Conservation (phyloP, 208 protist species). For the Leishmania martiniquensis region DNA sequence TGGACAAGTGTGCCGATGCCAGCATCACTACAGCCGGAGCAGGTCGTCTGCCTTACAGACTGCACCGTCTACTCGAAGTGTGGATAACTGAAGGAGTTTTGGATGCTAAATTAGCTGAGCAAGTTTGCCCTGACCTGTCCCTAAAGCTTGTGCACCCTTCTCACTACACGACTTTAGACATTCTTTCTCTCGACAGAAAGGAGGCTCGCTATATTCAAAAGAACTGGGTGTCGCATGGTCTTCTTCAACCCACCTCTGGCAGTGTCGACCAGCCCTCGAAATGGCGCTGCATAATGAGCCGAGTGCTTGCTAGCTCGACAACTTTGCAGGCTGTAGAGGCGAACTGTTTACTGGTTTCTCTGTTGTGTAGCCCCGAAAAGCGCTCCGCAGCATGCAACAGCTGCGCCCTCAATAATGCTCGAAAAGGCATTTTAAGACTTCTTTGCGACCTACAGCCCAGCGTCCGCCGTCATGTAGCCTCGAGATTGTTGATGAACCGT, state of each 20-base stretch:
- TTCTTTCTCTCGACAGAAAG: conserved; percentile 16
- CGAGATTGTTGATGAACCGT: conserved; percentile 36
- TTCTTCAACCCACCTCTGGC: not conserved
- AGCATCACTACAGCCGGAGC: not conserved
- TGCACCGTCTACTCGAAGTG: conserved; percentile 19
- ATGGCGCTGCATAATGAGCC: conserved; percentile 5
- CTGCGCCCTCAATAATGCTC: not conserved
- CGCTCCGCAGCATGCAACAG: not conserved
- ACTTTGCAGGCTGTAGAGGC: conserved; percentile 15
- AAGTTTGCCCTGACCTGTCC: conserved; percentile 24
- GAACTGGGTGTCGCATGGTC: conserved; percentile 9
- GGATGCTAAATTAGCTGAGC: not conserved
- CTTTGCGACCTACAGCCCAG: conserved; percentile 21
- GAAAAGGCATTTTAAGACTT: conserved; percentile 16
- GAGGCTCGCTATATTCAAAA: conserved; percentile 20
- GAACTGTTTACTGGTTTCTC: conserved; percentile 16
- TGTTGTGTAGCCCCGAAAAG: conserved; percentile 1
- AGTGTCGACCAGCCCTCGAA: not conserved
- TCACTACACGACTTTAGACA: conserved; percentile 22
- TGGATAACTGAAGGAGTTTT: not conserved
- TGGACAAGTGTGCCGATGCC: conserved; percentile 23
- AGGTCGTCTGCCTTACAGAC: conserved; percentile 21
- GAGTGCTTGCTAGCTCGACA: conserved; percentile 18
- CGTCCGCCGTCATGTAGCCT: conserved; percentile 24
- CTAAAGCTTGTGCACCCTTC: conserved; percentile 30